Evolutionary conservation across 116 monocot species (phyloP), one percentile per base, ranked within the genome.

Genomic region (Trichopus zeylanicus): DNA sequence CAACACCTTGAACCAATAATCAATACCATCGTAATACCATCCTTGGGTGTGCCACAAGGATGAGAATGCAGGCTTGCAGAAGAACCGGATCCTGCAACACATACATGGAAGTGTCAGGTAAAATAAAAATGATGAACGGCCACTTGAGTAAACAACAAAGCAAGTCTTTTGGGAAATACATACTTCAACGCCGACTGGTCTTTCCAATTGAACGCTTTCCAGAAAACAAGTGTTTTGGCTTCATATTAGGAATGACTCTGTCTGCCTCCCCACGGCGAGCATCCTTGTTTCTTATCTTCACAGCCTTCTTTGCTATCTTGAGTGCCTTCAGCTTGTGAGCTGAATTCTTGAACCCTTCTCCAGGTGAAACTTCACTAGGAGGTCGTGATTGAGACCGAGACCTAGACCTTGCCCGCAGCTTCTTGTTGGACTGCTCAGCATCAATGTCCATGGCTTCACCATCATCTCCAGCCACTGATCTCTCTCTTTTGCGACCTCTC

Each of bases 141-240:
- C n/a, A n/a, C n/a, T n/a, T n/a, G n/a, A n/a, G n/a, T n/a, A n/a
- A n/a, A n/a, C n/a, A n/a, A n/a, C n/a, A n/a, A n/a, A n/a, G n/a
- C n/a, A n/a, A n/a, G n/a, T 47, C 81, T 69, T 59, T 87, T 87
- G 31, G 35, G 51, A 12, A 81, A 78, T 61, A 49, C 42, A 26
- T 48, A 52, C 61, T 60, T 81, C 47, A 76, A 48, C 82, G 73
- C 55, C 86, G 72, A 22, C 59, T 56, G 6, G 81, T 81, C 62
- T 86, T 86, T 26, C 81, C 81, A 53, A 60, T 78, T 2, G 73
- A 75, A 4, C 81, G 73, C 34, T 87, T 87, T 29, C 81, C 86
- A 48, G 81, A 81, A 59, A 70, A 87, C 26, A 81, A 55, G 65
- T 86, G 86, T 71, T 86, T 86, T 3, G 81, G 86, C 48, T 78